Evolutionary conservation across 768 basidiomycete species (phyloP), one percentile per base, ranked within the genome.

Genomic region (Lactarius pseudohatsudake): DNA sequence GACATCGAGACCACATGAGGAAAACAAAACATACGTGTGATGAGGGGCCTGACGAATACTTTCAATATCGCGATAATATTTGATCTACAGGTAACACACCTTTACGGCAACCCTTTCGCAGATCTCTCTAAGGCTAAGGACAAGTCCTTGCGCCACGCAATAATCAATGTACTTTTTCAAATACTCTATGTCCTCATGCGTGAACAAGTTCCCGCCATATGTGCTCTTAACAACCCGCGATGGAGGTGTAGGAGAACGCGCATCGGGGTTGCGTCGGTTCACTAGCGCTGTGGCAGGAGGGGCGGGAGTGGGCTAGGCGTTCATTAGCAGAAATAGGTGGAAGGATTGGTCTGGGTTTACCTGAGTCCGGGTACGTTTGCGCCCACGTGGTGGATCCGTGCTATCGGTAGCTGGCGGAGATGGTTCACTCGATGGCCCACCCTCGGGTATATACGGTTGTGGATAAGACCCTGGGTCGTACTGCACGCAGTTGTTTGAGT

Each of bases 161-260:
- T 92, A 94, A 71, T 93, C 91, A 56, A 94, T 94, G 74, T 94
- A 94, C 74, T 86, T 89, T 73, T 92, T 92, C 67, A 94, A 81
- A 74, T 94, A 94, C 41, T 85, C 64, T 50, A 94, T 85, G 73
- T 94, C 92, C 57, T 94, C 92, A 2, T 87, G 82, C 0, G 92
- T 94, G 72, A 94, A 94, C 45, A 93, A 75, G 73, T 94, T 94
- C 16, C 92, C 92, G 54, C 92, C 92, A 72, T 93, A 94, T 0
- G 92, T 93, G 72, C 92, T 94, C 77, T 92, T 93, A 74, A 94
- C 87, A 26, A 93, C 87, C 18, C 91, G 85, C 6, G 83, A 85
- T 22, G 92, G 92, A 15, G 92, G 92, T 0, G 91, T 91, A 4
- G 92, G 92, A 28, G 92, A 94, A 3, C 92, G 84, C 16, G 88